Evolutionary conservation across 1,284 basidiomycete species (phyloP), one percentile per base, ranked within the genome.

Genomic region (Cutaneotrichosporon sp.): DNA sequence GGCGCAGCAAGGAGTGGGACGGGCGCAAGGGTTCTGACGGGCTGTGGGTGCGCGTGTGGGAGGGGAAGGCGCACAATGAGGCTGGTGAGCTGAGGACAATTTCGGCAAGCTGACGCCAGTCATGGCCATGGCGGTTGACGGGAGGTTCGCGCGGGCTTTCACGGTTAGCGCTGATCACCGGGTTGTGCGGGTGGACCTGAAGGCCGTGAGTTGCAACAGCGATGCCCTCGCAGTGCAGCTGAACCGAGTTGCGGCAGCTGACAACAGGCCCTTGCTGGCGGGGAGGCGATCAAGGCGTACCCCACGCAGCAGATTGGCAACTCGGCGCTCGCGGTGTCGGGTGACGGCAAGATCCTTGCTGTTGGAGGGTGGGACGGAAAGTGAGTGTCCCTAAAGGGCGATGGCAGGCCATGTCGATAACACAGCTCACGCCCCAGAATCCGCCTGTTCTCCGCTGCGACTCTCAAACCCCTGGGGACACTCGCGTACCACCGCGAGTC

Each of bases 301-400:
- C 69, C 70, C 22, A 92, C 87, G n/a, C 92, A 88, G 69, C 83
- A 91, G 65, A 86, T 90, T 1, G 91, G 92, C 1, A 91, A 92
- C 69, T 83, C 84, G 0, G 84, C 86, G 4, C 77, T 94, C 25
- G 83, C 87, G 1, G 84, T 94, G n/a, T 86, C 86, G n/a, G 82
- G 86, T 42, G 87, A 90, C 69, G 89, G 87, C 0, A 83, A 84
- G 29, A 85, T 94, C 0, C 89, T 90, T 66, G 91, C 90, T 0
- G 81, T 92, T 1, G 92, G 89, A 3, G 90, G 91, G 1, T 95
- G 92, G 92, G 92, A 95, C 67, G 92, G 92, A 34, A 86, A 83
- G 92, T 92, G 67, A 70, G 87, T 78, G 8, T 34, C 56, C 18
- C 29, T 25, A 7, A n/a, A 27, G 20, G 16, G 29, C n/a, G n/a